Evolutionary conservation across 2,329 filamentous ascomycete genomes (phyloP), one percentile per base, ranked within the genome.

Genomic region (Verticillium nonalfalfae): DNA sequence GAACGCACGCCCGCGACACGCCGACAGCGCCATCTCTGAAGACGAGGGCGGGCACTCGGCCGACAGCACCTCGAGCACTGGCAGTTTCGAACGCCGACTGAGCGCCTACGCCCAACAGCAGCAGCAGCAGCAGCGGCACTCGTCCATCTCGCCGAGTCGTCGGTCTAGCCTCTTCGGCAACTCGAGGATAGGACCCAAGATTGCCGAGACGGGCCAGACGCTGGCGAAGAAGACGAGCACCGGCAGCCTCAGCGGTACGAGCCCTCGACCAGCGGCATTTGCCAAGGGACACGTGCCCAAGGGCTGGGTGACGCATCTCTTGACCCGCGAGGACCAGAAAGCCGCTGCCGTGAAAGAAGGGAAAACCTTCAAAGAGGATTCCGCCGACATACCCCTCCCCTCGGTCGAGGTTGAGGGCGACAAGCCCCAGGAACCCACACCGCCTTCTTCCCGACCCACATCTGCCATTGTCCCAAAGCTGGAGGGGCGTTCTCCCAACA

Each of bases 401-500:
- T 76, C 75, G 4, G 65, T 74, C 39, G 77, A 77, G 4, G 65
- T 74, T 39, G 77, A 77, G 54, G 36, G 31, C 26, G 52, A 57
- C 56, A 57, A n/a, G 34, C 50, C 56, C 9, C 61, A 63, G 14
- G 62, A 63, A 11, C 61, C 66, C 6, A 64, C 62, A 3, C 63
- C 64, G 18, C 61, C 65, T n/a, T 61, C 63, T 36, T 62, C 61
- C 18, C 66, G 62, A 40, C 63, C 68, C 59, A 59, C 71, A 66
- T 35, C 67, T 65, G 35, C 66, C 58, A 59, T 65, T 64, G 38
- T 59, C 59, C 56, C 63, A 57, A 60, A 65, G 57, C 59, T 60
- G 6, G 45, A 50, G 45, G 45, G 45, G 5, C 45, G 45, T 50
- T 81, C 80, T 0, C 82, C 82, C 0, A 78, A 80, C 59, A 84